These are phyloP conservation scores for Leucocoprinus sp. DNA, from an alignment of 768 basidiomycete genomes.

Conservation along the genomic window DNA sequence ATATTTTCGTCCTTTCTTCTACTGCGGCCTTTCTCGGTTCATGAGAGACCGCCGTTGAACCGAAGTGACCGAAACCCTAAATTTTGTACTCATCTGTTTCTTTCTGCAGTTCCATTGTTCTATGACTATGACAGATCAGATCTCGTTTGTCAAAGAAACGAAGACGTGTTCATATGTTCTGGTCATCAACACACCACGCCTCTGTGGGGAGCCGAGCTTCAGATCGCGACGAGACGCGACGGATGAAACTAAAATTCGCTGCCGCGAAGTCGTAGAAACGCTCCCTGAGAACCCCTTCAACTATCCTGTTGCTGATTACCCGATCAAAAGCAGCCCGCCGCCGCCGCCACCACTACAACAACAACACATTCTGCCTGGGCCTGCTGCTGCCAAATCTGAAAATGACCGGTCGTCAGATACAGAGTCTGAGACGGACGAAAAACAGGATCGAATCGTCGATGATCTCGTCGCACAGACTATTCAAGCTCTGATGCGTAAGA, in stretches of 20 bases:
- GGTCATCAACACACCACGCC: slow-evolving; percentile 88
- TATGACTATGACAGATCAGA: slow-evolving; percentile 86
- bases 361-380: slow-evolving; percentile 40
- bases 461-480: slow-evolving; percentile 32
- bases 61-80: slow-evolving; percentile 6
- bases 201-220: slow-evolving; percentile 92
- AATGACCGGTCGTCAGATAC: background rate
- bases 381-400: slow-evolving; percentile 13
- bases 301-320: slow-evolving; percentile 47
- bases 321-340: slow-evolving; percentile 37
- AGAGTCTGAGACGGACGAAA: slow-evolving; percentile 13
- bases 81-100: slow-evolving; percentile 12
- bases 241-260: slow-evolving; percentile 65
- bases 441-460: slow-evolving; percentile 23
- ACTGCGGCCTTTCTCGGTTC: slow-evolving; percentile 5
- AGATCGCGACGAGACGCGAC: slow-evolving; percentile 60
- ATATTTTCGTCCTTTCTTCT: slow-evolving; percentile 14
- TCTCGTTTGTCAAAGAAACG: slow-evolving; percentile 87
- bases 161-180: slow-evolving; percentile 92
- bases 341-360: no score
- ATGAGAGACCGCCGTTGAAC: background rate
- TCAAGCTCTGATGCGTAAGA: slow-evolving; percentile 26
- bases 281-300: slow-evolving; percentile 21
- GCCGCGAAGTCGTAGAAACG: slow-evolving; percentile 62
- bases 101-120: slow-evolving; percentile 82